Percentiles rank a stretch among this genome's conserved stretches.
phyloP scores from a whole-genome alignment of 768 basidiomycete species.

The Tulasnella sp. region DNA sequence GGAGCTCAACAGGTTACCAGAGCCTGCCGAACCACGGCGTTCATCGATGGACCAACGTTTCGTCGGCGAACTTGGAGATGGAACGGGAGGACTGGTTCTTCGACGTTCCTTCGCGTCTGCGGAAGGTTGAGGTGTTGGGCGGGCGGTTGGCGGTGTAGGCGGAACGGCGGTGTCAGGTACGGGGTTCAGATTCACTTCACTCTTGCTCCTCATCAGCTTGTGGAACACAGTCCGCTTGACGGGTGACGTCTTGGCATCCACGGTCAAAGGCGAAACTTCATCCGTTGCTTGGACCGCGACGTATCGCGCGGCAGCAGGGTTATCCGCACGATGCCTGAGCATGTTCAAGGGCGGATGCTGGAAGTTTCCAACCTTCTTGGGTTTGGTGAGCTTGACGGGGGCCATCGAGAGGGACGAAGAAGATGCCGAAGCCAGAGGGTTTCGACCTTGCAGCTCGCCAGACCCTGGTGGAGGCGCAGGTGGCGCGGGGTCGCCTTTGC shows the following conservation, averaged over 20 bases:
- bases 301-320: not conserved
- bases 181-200: not conserved
- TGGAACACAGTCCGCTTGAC: not conserved
- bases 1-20: not conserved
- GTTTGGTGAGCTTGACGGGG: not conserved
- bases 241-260: not conserved
- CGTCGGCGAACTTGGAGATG: not conserved
- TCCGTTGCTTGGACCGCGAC: not conserved
- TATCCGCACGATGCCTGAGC: not conserved
- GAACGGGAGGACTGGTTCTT: not conserved
- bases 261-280: not conserved
- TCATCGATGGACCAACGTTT: slow-evolving; percentile 9
- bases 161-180: not conserved
- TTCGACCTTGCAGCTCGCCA: not conserved
- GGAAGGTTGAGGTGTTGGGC: not conserved
- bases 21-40: not conserved
- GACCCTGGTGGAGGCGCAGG: not conserved
- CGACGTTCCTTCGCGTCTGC: not conserved
- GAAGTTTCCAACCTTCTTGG: not conserved
- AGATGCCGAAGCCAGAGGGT: not conserved
- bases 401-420: not conserved
- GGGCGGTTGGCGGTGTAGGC: not conserved
- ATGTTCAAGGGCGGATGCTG: not conserved
- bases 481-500: not conserved
- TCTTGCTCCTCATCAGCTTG: slow-evolving; percentile 3